Base-by-base conservation (phyloP, 306 rosid species). In the Cucurbita moschata region DNA sequence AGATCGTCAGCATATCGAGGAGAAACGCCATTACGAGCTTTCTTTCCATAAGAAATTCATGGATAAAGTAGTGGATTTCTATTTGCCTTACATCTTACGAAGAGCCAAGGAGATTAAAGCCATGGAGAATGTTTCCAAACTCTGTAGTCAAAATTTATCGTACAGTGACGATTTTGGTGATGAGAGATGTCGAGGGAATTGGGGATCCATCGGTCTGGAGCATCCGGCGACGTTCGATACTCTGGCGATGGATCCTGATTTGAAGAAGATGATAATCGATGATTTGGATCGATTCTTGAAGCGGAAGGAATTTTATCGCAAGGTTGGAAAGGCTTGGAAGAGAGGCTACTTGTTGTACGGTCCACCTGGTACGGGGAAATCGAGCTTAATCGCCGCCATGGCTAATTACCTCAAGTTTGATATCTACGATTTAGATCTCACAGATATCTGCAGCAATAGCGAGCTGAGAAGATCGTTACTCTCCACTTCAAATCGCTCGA, bases 371-470 rank as follows among this genome's bases (percentile, higher is more conserved):
- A 65, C 71, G 0, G 71, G 71, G 10, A 65, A 65, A 65, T 65
- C 71, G 0, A 65, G 71, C 71, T 65, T 65, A 5, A 19, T 65
- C 35, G 71, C 71, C 1, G 71, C 71, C 37, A 65, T 65, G 51
- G 71, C 71, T 40, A 65, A 65, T n/a, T 65, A 65, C 52, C 71
- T 65, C 71, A 65, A 65, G 53, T 65, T 65, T 43, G 71, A 65
- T 42, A 19, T 65, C 23, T 65, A 42, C 71, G 71, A 65, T 65
- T 42, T 65, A 2, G 71, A 65, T 65, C 71, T 65, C 71, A 0
- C 71, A 8, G 37, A 65, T 19, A 18, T 65, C 8, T 0, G 40
- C 5, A 18, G 15, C 9, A 65, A 65, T 11, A 0, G 43, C 9
- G 3, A 2, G 1, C 52, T 65, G 1, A 42, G 16, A 1, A 65